phyloP scores from a whole-genome alignment of 2,329 filamentous ascomycete genomes.

The Amphichorda felina region DNA sequence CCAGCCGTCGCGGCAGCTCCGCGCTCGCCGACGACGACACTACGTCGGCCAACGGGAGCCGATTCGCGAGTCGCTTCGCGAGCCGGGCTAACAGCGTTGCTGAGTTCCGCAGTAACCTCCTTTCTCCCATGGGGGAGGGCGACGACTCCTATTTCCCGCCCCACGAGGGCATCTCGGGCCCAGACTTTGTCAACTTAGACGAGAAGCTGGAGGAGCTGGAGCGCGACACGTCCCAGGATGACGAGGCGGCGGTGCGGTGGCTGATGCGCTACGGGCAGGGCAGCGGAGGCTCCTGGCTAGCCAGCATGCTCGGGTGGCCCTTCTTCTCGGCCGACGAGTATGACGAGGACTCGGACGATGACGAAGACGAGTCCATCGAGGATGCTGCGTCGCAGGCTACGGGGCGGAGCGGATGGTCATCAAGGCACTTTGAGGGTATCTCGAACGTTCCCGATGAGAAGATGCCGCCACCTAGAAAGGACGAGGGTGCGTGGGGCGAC shows the following conservation, averaged over 20 bases:
- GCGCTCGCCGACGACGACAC: slow-evolving; percentile 22
- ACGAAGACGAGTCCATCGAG: slow-evolving; percentile 17
- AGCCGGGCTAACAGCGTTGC: slow-evolving; percentile 22
- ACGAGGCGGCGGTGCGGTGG: slow-evolving; percentile 46
- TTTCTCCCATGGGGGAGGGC: slow-evolving; percentile 26
- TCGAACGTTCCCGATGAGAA: slow-evolving; percentile 28
- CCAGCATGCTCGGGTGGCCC: slow-evolving; percentile 45
- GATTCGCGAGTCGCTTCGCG: slow-evolving; percentile 31
- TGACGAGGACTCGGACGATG: slow-evolving; percentile 26
- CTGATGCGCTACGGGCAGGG: slow-evolving; percentile 41
- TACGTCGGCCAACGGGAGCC: slow-evolving; percentile 26
- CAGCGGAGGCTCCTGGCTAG: slow-evolving; percentile 46
- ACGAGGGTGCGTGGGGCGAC: slow-evolving; percentile 53
- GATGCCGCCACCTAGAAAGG: slow-evolving; percentile 34
- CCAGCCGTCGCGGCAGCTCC: slow-evolving; percentile 34
- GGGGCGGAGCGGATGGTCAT: slow-evolving; percentile 19
- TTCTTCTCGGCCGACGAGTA: slow-evolving; percentile 52
- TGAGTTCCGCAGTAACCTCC: slow-evolving; percentile 23
- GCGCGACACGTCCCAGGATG: slow-evolving; percentile 36
- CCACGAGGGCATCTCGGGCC: slow-evolving; percentile 31
- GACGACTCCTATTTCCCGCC: slow-evolving; percentile 30
- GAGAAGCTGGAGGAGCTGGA: slow-evolving; percentile 45
- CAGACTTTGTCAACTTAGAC: slow-evolving; percentile 52
- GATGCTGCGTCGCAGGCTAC: slow-evolving; percentile 12
- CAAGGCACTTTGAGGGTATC: slow-evolving; percentile 26